Evolutionary conservation across 495 filamentous ascomycete genomes (phyloP), one percentile per base, ranked within the genome.

Genomic region (Trichoderma gamsii): DNA sequence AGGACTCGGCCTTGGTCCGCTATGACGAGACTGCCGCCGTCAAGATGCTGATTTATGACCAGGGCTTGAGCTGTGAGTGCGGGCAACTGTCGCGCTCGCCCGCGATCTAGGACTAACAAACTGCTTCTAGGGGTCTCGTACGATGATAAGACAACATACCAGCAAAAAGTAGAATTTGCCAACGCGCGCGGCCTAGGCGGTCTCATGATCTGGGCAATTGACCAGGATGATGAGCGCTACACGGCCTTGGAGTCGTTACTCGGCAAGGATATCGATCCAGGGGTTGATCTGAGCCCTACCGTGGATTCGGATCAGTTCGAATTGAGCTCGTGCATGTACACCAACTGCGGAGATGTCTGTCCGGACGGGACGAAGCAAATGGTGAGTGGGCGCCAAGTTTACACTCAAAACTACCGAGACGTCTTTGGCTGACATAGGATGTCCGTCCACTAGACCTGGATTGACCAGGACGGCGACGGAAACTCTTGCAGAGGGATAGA

Each of bases 81-180:
- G 11, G 15, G 41, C 15, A 11, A 44, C 41, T 44, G 9, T 44
- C 41, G 15, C 7, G 41, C 41, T 12, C 15, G 41, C 6, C 41
- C 41, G 41, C 41, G 7, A 44, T 11, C 9, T 44, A 44, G 29
- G 29, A 29, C 29, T 29, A 29, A 29, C 29, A 29, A 29, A 29
- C 29, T 29, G 29, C 29, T 4, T 29, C 29, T 29, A 61, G 21
- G 56, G 84, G 74, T 84, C 8, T 77, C 74, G 0, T 86, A 75
- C 69, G 75, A 86, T 67, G 78, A 81, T 67, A 63, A 49, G 0
- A 69, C 74, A 8, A 84, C 81, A 0, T 75, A 83, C 63, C 70
- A 79, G 68, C 66, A 71, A 44, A 84, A 85, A 71, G 65, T 75
- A 1, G 71, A 78, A 23, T 81, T 27, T 21, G 81, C 82, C 5